These are phyloP conservation scores for Penicillium ochrochloron DNA, from an alignment of 495 filamentous ascomycete genomes.

Conservation along the genomic window DNA sequence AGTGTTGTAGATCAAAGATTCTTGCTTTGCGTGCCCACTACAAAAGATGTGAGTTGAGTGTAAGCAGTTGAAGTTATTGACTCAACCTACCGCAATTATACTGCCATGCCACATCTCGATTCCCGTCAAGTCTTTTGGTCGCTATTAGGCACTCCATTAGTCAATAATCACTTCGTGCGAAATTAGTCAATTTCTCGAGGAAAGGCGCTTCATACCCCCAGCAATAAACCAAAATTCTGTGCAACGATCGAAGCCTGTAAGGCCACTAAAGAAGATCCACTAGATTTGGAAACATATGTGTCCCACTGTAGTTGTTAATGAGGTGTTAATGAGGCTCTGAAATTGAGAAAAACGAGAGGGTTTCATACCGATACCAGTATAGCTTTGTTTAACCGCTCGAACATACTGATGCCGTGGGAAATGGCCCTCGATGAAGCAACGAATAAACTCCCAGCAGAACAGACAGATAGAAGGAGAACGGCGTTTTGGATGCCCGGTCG, in stretches of 20 bases:
- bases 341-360: background rate
- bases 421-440: conserved; percentile 33
- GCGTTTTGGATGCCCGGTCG: conserved; percentile 27
- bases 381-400: conserved; percentile 42
- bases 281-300: conserved; percentile 7
- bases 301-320: conserved; percentile 22
- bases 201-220: conserved; percentile 25
- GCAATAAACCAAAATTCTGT: conserved; percentile 43
- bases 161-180: no score
- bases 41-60: background rate
- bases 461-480: conserved; percentile 24
- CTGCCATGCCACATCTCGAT: conserved; percentile 43
- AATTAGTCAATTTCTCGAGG: background rate
- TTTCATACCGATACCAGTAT: conserved; percentile 34
- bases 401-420: conserved; percentile 35
- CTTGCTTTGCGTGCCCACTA: conserved; percentile 31
- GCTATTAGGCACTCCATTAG: conserved; percentile 5
- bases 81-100: conserved; percentile 30
- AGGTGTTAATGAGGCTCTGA: background rate
- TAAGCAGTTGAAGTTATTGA: background rate
- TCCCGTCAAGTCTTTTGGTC: conserved; percentile 31
- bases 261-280: conserved; percentile 21
- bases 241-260: conserved; percentile 42
- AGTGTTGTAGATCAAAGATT: conserved; percentile 8
- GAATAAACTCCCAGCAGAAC: conserved; percentile 39